Base-by-base conservation (phyloP, 306 rosid genomes). In the Mimosa bimucronata region DNA sequence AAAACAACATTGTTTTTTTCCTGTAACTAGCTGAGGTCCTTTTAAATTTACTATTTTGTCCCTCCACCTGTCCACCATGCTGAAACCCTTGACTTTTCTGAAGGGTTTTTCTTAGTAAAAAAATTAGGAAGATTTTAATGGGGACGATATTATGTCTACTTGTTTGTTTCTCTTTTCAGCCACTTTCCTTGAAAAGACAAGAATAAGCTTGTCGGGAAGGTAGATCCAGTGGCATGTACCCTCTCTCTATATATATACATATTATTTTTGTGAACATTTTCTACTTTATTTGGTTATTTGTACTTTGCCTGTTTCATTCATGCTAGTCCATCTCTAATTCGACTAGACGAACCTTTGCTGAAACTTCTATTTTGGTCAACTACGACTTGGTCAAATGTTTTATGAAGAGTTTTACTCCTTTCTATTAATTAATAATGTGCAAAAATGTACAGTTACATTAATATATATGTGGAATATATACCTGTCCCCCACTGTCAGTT, bases 181-280 rank as follows among this genome's bases (percentile, higher is more conserved):
- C 19, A 61, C 66, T 44, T 26, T 52, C 38, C 29, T n/a, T 19
- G 7, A 29, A 50, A 28, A 73, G 31, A 31, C 15, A 38, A 37
- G 78, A 74, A 74, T 12, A 23, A 58, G 25, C 52, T 57, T 41
- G 29, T 28, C 19, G 37, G 41, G 55, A 38, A 57, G 78, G 16
- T 38, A 52, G 66, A 52, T 52, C 65, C 48, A 31, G 38, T 13
- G 67, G 52, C 34, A 74, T 74, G 77, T 73, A 26, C 52, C 15
- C 62, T 30, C 65, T 50, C 58, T 44, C 21, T 44, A 10, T 42
- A 37, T 26, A 30, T n/a, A 2, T 9, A 5, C n/a, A 18, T 52
- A 9, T 8, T 10, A 34, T 34, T 34, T 34, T 34, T 34, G n/a
- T 34, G 38, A 57, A 57, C 31, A 57, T 23, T 23, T 55, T 28